These are phyloP conservation scores for Microdochium paspali DNA, from an alignment of 2,329 filamentous ascomycete species.

Conservation along the genomic window DNA sequence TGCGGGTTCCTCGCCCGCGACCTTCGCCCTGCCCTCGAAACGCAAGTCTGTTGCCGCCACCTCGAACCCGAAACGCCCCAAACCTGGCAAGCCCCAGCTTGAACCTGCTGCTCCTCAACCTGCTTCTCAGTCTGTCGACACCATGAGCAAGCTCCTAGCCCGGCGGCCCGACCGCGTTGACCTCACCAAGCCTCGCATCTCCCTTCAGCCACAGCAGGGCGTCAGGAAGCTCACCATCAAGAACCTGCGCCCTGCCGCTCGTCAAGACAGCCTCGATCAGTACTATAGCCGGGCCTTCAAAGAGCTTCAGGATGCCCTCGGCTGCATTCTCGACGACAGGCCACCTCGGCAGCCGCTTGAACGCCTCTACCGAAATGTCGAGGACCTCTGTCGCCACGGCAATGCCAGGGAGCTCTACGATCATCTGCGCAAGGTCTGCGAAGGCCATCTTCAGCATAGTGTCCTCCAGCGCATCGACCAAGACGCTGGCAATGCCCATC, in stretches of 20 bases:
- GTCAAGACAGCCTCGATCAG: conserved; percentile 52
- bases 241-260: conserved; percentile 64
- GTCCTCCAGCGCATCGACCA: conserved; percentile 47
- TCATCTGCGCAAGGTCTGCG: conserved; percentile 56
- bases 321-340: conserved; percentile 59
- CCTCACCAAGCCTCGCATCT: conserved; percentile 31
- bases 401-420: conserved; percentile 59
- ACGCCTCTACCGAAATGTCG: conserved; percentile 79
- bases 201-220: conserved; percentile 65
- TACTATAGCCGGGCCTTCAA: conserved; percentile 72
- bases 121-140: conserved; percentile 4
- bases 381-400: conserved; percentile 80
- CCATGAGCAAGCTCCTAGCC: conserved; percentile 18
- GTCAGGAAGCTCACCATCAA: conserved; percentile 88
- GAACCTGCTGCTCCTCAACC: neutral
- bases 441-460: conserved; percentile 53
- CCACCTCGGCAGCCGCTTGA: conserved; percentile 69
- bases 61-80: conserved; percentile 12
- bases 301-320: conserved; percentile 65
- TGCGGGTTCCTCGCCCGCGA: neutral
- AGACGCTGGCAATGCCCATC: conserved; percentile 33
- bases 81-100: neutral
- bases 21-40: conserved; percentile 10
- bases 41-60: conserved; percentile 10
- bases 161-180: conserved; percentile 31